These are phyloP conservation scores for Mentha longifolia DNA, from an alignment of 257 asterid genomes.

Conservation along the genomic window DNA sequence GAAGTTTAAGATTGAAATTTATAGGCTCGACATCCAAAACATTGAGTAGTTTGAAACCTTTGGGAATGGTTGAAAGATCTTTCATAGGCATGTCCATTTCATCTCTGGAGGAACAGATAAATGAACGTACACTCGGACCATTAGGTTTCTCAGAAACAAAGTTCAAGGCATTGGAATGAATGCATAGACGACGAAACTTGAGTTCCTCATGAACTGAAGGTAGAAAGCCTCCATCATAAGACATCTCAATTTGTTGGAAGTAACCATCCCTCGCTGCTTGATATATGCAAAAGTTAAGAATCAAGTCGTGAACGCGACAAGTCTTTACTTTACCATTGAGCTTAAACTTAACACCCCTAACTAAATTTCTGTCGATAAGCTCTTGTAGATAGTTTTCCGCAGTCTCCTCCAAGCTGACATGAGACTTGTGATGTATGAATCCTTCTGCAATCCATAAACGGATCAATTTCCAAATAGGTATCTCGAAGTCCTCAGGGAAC, in stretches of 20 bases:
- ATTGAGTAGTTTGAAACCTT: neutral
- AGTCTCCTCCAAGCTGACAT: conserved; percentile 31
- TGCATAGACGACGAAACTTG: neutral
- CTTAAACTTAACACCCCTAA: neutral
- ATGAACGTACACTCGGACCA: neutral
- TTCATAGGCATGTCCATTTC: neutral
- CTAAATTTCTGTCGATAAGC: conserved; percentile 35
- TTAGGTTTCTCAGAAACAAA: neutral
- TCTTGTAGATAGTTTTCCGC: conserved; percentile 36
- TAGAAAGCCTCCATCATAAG: neutral
- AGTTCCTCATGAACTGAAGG: neutral
- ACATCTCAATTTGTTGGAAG: conserved; percentile 12
- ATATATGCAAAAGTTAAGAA: conserved; percentile 38
- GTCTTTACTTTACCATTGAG: conserved; percentile 38
- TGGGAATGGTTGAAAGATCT: neutral
- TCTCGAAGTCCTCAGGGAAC: no score
- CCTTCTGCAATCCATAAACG: conserved; percentile 50
- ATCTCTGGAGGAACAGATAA: neutral
- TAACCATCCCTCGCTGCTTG: conserved; percentile 31
- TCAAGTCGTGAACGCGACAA: conserved; percentile 41
- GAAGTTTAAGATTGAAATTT: neutral
- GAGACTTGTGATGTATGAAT: conserved; percentile 21
- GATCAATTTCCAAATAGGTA: conserved; percentile 28
- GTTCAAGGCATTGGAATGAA: neutral
- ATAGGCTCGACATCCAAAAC: neutral